phyloP scores from a whole-genome alignment of 2,329 filamentous ascomycete genomes.

The Leptographium flavum region DNA sequence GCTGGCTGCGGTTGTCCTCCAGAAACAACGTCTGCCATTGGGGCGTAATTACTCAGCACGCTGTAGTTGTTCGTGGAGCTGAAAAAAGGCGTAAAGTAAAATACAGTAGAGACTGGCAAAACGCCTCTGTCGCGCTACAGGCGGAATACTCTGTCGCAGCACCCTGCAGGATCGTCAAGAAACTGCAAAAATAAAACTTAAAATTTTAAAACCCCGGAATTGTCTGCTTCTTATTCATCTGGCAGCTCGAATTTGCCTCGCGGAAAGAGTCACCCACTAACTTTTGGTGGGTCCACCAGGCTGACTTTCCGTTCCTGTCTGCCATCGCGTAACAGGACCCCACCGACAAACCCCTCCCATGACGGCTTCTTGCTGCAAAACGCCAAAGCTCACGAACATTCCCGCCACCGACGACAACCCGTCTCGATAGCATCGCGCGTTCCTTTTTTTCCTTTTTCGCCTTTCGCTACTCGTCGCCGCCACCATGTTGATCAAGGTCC shows the following conservation, averaged over 20 bases:
- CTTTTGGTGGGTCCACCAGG: not conserved
- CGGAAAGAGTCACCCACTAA: not conserved
- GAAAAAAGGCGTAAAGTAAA: too few species aligned
- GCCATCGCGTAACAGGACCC: not conserved
- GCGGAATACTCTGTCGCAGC: too few species aligned
- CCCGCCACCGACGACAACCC: too few species aligned
- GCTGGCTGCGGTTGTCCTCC: not conserved
- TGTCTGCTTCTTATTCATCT: not conserved
- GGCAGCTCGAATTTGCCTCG: not conserved
- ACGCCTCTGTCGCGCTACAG: too few species aligned
- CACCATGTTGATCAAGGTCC: conserved; percentile 52
- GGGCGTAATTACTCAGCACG: not conserved
- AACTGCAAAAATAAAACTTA: too few species aligned
- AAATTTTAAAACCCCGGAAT: too few species aligned
- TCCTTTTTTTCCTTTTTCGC: not conserved
- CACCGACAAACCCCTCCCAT: not conserved
- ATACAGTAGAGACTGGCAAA: too few species aligned
- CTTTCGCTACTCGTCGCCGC: not conserved
- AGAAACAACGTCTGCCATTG: not conserved
- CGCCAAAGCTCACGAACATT: too few species aligned
- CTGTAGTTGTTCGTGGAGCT: too few species aligned
- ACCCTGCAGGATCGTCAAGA: too few species aligned
- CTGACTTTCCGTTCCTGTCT: not conserved
- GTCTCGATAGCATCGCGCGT: not conserved
- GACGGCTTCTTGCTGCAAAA: too few species aligned